A percentile compares a stretch with the other conserved stretches of the same genome.
phyloP scores from a whole-genome alignment of 306 rosid genomes.

The Glycine latifolia region DNA sequence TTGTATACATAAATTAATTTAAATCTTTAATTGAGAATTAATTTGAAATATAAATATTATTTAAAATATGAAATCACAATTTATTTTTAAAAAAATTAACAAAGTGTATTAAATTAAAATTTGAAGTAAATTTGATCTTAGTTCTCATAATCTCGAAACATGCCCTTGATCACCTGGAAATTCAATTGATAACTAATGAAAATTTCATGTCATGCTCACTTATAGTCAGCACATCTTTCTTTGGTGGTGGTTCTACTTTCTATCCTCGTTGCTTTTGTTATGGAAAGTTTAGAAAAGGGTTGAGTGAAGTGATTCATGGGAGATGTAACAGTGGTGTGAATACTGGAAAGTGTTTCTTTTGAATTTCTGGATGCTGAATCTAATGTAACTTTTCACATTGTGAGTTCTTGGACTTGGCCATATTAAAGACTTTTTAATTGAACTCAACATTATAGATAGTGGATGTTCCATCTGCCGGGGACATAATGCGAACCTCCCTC shows the following conservation, averaged over 20 bases:
- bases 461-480: conserved; percentile 1
- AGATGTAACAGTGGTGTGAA: not conserved
- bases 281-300: not conserved
- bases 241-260: not conserved
- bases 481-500: conserved; percentile 24
- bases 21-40: no score
- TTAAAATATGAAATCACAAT: no score
- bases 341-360: not conserved
- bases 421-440: conserved; percentile 6
- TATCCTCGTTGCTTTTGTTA: not conserved
- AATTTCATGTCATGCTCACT: no score
- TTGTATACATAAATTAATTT: no score
- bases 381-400: not conserved
- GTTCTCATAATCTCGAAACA: no score
- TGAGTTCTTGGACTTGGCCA: not conserved
- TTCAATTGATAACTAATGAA: no score
- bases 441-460: not conserved
- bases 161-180: no score
- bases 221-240: not conserved
- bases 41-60: no score
- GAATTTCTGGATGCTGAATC: not conserved
- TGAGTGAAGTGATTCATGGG: not conserved
- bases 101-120: no score
- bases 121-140: no score
- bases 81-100: no score